Evolutionary conservation across 2,329 filamentous ascomycete genomes (phyloP), one percentile per base, ranked within the genome.

Genomic region (Paecilomyces niveus): DNA sequence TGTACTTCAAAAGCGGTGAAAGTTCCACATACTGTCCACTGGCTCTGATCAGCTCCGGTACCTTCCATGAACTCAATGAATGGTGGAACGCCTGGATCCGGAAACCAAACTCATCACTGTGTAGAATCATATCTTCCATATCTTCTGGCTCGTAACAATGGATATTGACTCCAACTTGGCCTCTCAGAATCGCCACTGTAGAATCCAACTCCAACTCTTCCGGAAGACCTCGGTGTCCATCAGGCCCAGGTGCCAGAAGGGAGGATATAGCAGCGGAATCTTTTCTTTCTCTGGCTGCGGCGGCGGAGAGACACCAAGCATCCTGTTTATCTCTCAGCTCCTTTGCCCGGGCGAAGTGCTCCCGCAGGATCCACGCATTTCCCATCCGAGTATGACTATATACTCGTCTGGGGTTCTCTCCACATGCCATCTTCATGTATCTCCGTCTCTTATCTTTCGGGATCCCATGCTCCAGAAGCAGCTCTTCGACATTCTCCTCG

Each of bases 361-460:
- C 85, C 1, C 87, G 80, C 65, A 89, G 87, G 62, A 85, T 81
- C 80, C 84, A 89, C 54, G 85, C 86, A 72, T 89, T 86, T 8
- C 87, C 87, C 66, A 89, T 75, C 1, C 87, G 78, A 61, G 83
- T 88, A 57, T 76, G 77, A 9, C 85, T 85, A 60, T 88, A 87
- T 0, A 84, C 74, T 0, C 79, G 74, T 74, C 88, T 88, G 1
- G 86, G 76, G 64, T 89, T 89, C 72, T 89, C 87, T 35, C 87
- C 87, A 62, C 86, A 89, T 0, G 87, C 87, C 86, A 89, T 89
- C 75, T 90, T 89, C 80, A 90, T 87, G 70, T 88, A 89, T 21
- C 87, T 80, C 83, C 85, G 87, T 60, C 77, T 83, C 22, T 79
- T 78, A 50, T 87, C 85, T 32, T 64, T 62, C 3, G 58, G 56